Evolutionary conservation across 306 rosid species (phyloP).

Genomic region (Coriaria nepalensis): DNA sequence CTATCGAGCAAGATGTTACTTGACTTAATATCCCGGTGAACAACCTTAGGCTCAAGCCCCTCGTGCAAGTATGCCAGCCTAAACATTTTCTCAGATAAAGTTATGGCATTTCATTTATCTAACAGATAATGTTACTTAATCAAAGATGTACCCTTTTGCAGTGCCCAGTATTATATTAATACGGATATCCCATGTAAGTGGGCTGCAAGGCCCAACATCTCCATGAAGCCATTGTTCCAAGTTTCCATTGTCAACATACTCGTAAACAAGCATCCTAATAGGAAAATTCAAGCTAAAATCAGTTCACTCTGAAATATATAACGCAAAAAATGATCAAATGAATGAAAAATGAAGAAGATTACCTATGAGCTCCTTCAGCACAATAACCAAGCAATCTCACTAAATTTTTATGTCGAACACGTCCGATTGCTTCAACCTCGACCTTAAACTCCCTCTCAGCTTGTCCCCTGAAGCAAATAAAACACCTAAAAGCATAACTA

Average conservation of each 20-base stretch:
- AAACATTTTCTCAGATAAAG: slow-evolving; percentile 9
- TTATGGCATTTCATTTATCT: background rate
- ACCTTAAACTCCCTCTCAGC: slow-evolving; percentile 86
- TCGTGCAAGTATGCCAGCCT: slow-evolving; percentile 79
- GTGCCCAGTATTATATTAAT: slow-evolving; percentile 71
- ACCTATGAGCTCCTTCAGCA: slow-evolving; percentile 97
- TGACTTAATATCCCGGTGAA: slow-evolving; percentile 83
- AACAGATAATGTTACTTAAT: too few species aligned
- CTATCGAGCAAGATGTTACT: slow-evolving; percentile 79
- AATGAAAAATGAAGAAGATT: slow-evolving; percentile 7
- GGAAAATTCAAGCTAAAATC: too few species aligned
- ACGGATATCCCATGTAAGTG: slow-evolving; percentile 75
- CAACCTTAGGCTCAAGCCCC: slow-evolving; percentile 89
- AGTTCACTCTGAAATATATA: too few species aligned
- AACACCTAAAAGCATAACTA: background rate
- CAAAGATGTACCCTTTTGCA: slow-evolving; percentile 61
- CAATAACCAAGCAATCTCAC: slow-evolving; percentile 84
- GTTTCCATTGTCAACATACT: slow-evolving; percentile 78
- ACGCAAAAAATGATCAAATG: background rate
- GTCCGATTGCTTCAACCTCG: slow-evolving; percentile 90
- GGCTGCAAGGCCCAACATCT: slow-evolving; percentile 70
- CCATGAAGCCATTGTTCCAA: slow-evolving; percentile 89
- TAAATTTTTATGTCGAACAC: slow-evolving; percentile 79
- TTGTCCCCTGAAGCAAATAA: slow-evolving; percentile 49
- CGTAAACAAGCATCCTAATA: slow-evolving; percentile 75